Evolutionary conservation across 306 rosid species (phyloP), one percentile per base, ranked within the genome.

Genomic region (Pyrus betulifolia): DNA sequence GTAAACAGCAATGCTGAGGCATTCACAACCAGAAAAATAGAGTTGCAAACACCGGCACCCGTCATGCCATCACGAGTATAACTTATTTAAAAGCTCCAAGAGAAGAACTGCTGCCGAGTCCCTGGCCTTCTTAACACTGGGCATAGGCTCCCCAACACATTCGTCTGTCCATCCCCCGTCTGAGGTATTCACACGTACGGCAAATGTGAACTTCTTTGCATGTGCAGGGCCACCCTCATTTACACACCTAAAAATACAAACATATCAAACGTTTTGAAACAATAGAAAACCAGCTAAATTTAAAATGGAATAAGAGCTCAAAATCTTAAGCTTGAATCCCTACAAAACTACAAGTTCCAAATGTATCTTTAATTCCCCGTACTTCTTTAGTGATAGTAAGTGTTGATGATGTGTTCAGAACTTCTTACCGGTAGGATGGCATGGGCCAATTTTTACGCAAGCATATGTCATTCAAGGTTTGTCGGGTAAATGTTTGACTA

Each of bases 221-320:
- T 95, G 99, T 62, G 99, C 97, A 55, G 99, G 99, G 76, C 99
- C 99, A 74, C 99, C 99, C 83, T 92, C 99, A 61, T 82, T 90
- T 83, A 92, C 97, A 69, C 99, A 95, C 91, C 97, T 95, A 23
- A 42, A 84, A 51, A 76, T 51, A 52, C 45, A 51, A 64, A 28
- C 67, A 5, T 18, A 66, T 19, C 76, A 67, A 61, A 75, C 19
- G 4, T 64, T 8, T 49, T 2, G 35, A 22, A 25, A 61, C 42
- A 72, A 2, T 4, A 21, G 9, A 10, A 21, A 21, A 66, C 70
- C 51, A 38, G 11, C 15, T 64, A 18, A 64, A 12, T 61, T 11
- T 25, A 51, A 51, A 51, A 51, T 18, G 3, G 6, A 51, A 18
- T 2, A 51, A 6, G 55, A 51, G 55, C 55, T 51, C 5, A 21